phyloP scores from a whole-genome alignment of 2,329 filamentous ascomycete species.

The Cadophora luteo-olivacea region DNA sequence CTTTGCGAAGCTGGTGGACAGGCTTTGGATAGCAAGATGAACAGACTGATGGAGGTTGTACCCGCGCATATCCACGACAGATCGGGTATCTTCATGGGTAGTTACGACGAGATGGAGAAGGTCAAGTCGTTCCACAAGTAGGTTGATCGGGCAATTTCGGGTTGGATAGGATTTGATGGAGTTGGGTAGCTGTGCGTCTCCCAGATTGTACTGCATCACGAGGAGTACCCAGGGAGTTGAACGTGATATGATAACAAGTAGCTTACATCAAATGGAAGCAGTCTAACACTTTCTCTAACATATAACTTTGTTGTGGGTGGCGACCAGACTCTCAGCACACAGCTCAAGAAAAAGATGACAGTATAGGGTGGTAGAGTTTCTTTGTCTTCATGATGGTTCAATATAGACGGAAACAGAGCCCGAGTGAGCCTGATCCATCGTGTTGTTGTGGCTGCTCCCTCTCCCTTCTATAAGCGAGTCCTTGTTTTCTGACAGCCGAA shows the following conservation, averaged over 20 bases:
- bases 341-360: too few relatives aligned
- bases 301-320: too few relatives aligned
- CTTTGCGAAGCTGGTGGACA: constrained; percentile 78
- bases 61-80: constrained; percentile 95
- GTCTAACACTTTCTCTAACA: background rate
- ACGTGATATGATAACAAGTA: background rate
- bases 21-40: constrained; percentile 90
- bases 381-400: too few relatives aligned
- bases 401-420: too few relatives aligned
- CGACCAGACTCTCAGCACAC: too few relatives aligned
- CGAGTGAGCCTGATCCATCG: too few relatives aligned
- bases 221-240: constrained; percentile 1
- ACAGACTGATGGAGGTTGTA: constrained; percentile 85
- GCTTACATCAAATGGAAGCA: background rate
- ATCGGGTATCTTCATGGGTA: constrained; percentile 95
- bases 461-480: too few relatives aligned
- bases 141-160: constrained; percentile 24
- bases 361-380: too few relatives aligned
- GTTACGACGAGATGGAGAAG: constrained; percentile 94
- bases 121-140: constrained; percentile 64
- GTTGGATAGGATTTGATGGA: background rate
- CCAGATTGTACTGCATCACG: background rate
- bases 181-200: background rate
- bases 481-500: too few relatives aligned
- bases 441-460: too few relatives aligned